Conservation (phyloP, 2,329 filamentous ascomycete genomes). For the Zymoseptoria crescenta region DNA sequence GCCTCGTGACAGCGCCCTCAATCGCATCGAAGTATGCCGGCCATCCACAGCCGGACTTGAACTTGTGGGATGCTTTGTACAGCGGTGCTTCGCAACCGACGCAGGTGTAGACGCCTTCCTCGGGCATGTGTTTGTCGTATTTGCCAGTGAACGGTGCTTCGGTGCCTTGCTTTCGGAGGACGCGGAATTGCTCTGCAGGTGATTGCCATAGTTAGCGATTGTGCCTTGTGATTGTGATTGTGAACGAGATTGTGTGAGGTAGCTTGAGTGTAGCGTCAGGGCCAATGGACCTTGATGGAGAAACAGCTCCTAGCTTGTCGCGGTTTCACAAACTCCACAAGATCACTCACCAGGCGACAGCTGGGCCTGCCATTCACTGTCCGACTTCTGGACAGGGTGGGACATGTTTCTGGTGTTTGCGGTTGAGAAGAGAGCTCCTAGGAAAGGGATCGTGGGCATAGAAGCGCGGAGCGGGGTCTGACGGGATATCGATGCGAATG, state of each 20-base stretch:
- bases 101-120: constrained; percentile 74
- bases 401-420: constrained; percentile 53
- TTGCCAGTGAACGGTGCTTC: constrained; percentile 72
- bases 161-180: constrained; percentile 87
- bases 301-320: not conserved
- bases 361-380: constrained; percentile 84
- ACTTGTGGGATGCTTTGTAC: constrained; percentile 91
- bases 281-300: constrained; percentile 12
- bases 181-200: constrained; percentile 77
- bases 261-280: not conserved
- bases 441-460: constrained; percentile 71
- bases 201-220: constrained; percentile 11
- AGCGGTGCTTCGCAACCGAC: constrained; percentile 79
- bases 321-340: not conserved
- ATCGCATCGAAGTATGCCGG: constrained; percentile 96
- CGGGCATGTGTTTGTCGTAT: constrained; percentile 79
- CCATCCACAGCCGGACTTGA: constrained; percentile 95
- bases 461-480: constrained; percentile 35
- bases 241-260: not conserved
- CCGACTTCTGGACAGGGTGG: constrained; percentile 71
- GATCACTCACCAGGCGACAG: constrained; percentile 57
- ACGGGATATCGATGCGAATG: constrained; percentile 25
- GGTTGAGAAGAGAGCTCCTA: constrained; percentile 67
- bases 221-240: constrained; percentile 24
- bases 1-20: constrained; percentile 77